Base-by-base conservation (phyloP, 345 rosid genomes). In the Psidium friedrichsthalianum region DNA sequence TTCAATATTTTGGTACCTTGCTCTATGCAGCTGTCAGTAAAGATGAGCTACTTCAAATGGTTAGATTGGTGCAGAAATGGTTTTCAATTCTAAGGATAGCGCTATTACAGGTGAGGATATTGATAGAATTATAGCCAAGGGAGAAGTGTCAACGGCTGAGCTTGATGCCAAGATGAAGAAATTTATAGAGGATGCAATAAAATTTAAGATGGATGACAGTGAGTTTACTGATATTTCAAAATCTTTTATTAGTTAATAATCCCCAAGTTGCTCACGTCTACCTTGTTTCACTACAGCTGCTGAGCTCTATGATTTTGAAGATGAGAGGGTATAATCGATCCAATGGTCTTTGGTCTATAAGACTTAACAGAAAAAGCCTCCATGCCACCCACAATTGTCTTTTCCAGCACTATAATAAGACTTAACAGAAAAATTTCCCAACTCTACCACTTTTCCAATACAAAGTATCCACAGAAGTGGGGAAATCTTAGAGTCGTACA, bases 81-180 rank as follows among this genome's bases (percentile, higher is more conserved):
- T 97, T 89, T 97, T 97, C 89, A 97, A 98, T 91, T 97, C 97
- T 83, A 97, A 97, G 92, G 99, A 97, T 86, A 97, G 97, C 91
- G 95, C 98, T 53, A 95, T 97, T 57, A 95, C 98, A 15, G 98
- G 95, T 89, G 99, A 97, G 91, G 99, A 97, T 84, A 94, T 97
- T 84, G 98, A 97, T 87, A 94, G 99, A 93, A 95, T 97, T 87
- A 93, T 97, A 88, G 99, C 99, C 55, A 97, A 95, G 98, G n/a
- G 99, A 90, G 98, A 95, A 89, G 98, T 95, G 88, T 94, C 97
- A 5, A 95, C 98, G 2, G 98, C 98, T 89, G 99, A 95, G 89
- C 98, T 97, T 87, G 99, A 97, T 95, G 98, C 99, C 49, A 97
- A 97, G 91, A 96, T 97, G 99, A 97, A 97, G 92, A 97, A 95